Base-by-base conservation (phyloP, 257 asterid species). In the Hygrophila difformis region DNA sequence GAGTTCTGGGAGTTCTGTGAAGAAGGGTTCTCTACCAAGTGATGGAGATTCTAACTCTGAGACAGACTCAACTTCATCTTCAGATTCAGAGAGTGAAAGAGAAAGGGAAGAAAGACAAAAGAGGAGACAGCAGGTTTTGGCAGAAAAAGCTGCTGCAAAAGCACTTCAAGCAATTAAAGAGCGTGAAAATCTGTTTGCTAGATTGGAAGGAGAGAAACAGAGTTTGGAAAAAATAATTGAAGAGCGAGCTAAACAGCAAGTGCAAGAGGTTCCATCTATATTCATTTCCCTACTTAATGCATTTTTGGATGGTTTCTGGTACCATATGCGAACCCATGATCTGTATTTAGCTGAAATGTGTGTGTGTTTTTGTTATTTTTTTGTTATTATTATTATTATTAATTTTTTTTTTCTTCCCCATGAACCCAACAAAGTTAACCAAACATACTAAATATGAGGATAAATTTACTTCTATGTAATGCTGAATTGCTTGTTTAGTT, bases 221-320 rank as follows among this genome's bases (percentile, higher is more conserved):
- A 82, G 95, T 62, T 67, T 91, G 69, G 96, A 82, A 76, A 91
- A 91, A 77, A 86, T 78, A 59, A 81, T 91, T 51, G 95, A 91
- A 61, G 95, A 79, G 70, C 82, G 72, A 51, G 94, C 92, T 47
- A 91, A 74, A 61, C 87, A 77, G 51, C 95, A 91, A 70, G 96
- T 67, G 42, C 84, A 73, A 60, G 98, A 91, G 98, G 98, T 86
- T n/a, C n/a, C n/a, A n/a, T n/a, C n/a, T n/a, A n/a, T n/a, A n/a
- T n/a, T n/a, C n/a, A n/a, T n/a, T n/a, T n/a, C n/a, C n/a, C n/a
- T n/a, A n/a, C n/a, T n/a, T n/a, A n/a, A n/a, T n/a, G n/a, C n/a
- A n/a, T n/a, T n/a, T n/a, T n/a, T n/a, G n/a, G n/a, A n/a, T n/a
- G n/a, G n/a, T n/a, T n/a, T n/a, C n/a, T n/a, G n/a, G n/a, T n/a